phyloP scores from a whole-genome alignment of 2,329 filamentous ascomycete genomes.

The Ophiostoma triangulosporum region DNA sequence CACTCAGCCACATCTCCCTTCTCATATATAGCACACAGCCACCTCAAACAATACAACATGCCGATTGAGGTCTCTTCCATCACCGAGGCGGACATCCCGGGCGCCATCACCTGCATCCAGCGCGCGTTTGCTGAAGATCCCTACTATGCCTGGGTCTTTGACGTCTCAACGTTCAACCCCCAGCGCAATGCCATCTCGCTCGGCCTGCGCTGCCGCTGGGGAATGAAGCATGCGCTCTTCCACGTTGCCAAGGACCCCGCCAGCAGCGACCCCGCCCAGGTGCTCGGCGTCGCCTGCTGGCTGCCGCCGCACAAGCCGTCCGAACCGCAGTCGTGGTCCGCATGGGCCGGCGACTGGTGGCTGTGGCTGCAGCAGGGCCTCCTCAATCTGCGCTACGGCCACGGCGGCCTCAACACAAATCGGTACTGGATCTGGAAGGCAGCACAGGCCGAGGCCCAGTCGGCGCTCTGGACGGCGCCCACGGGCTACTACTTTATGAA shows the following conservation, averaged over 20 bases:
- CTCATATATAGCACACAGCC: too few relatives aligned
- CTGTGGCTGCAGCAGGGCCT: slow-evolving; percentile 2
- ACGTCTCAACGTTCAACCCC: neutral
- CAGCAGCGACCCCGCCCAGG: neutral
- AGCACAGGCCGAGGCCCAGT: neutral
- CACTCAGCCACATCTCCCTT: neutral
- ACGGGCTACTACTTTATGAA: slow-evolving; percentile 1
- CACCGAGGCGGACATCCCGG: neutral
- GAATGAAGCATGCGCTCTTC: neutral
- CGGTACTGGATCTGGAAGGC: slow-evolving; percentile 4
- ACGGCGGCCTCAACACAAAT: neutral
- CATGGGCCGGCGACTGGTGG: slow-evolving; percentile 1
- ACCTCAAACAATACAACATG: neutral
- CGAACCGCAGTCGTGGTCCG: neutral
- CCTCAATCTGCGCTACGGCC: slow-evolving; percentile 1
- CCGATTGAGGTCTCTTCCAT: neutral
- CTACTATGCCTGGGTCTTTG: neutral
- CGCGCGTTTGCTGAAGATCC: neutral
- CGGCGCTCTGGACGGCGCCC: neutral
- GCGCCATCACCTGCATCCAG: slow-evolving; percentile 1
- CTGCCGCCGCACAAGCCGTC: neutral
- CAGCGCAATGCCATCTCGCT: neutral
- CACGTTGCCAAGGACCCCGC: neutral
- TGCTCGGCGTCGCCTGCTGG: slow-evolving; percentile 1
- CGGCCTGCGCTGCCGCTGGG: slow-evolving; percentile 1